Evolutionary conservation across 352 stramenopile species (phyloP).

Genomic region (Plasmopara viticola): DNA sequence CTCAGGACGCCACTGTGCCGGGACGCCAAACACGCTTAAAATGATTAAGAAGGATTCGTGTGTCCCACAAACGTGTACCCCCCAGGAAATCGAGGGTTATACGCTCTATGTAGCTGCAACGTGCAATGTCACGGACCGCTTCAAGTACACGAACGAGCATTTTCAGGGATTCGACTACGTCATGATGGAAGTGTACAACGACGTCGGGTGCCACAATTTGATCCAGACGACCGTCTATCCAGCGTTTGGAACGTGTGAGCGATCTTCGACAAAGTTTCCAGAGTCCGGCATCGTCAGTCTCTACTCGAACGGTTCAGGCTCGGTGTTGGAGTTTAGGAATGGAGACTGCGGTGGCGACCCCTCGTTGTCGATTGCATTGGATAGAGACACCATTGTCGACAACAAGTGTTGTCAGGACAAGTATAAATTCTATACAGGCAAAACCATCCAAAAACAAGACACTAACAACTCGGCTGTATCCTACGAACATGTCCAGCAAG

Average conservation of each 20-base stretch:
- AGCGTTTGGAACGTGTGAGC: constrained; percentile 21
- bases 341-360: constrained; percentile 16
- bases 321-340: constrained; percentile 16
- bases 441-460: constrained; percentile 4
- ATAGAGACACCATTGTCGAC: constrained; percentile 9
- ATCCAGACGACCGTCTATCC: constrained; percentile 24
- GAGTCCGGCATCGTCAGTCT: constrained; percentile 23
- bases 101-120: constrained; percentile 18
- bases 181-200: constrained; percentile 28
- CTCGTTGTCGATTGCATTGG: constrained; percentile 11
- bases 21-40: constrained; percentile 24
- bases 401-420: constrained; percentile 17
- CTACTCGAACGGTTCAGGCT: constrained; percentile 15
- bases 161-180: constrained; percentile 26
- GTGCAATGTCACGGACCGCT: constrained; percentile 25
- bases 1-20: constrained; percentile 24
- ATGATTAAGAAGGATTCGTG: constrained; percentile 18
- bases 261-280: constrained; percentile 20
- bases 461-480: constrained; percentile 10
- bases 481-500: constrained; percentile 10
- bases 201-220: constrained; percentile 14
- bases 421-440: constrained; percentile 24
- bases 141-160: constrained; percentile 18
- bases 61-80: constrained; percentile 13
- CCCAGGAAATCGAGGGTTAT: constrained; percentile 17